Evolutionary conservation across 306 rosid species (phyloP), one percentile per base, ranked within the genome.

Genomic region (Hippophae gyantsensis): DNA sequence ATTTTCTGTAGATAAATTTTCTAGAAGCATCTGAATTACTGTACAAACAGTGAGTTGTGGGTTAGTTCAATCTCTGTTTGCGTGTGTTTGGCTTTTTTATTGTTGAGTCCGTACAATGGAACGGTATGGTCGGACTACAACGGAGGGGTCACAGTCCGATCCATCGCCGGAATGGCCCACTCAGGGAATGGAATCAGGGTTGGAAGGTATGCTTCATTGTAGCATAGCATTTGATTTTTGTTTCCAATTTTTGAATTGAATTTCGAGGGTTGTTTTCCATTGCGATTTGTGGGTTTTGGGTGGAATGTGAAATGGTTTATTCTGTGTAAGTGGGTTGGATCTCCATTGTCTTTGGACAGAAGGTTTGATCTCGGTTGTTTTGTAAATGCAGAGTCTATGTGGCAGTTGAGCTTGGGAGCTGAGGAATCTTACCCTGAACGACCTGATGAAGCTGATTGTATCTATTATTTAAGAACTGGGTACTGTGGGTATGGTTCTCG

Each of bases 381-480:
- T 49, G n/a, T 23, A 46, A 66, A 83, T 88, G 99, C 75, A 86
- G 99, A 75, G 82, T 9, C 95, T 6, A 43, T 61, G 74, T 82
- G 90, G 94, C 86, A 50, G 70, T 64, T 65, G 64, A 88, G 79
- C 73, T 70, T 86, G 51, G 74, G 79, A 41, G 83, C 72, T 61
- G 85, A 72, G 23, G 99, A 93, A 78, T 76, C 90, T 56, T 93
- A 93, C 67, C 99, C 99, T 40, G 87, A 79, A 27, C 74, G 99
- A 7, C 94, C 97, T 13, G 84, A 82, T 53, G 99, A 84, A 72
- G 84, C 90, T 55, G 84, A 93, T 81, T 93, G 99, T 79, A 88
- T 76, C 69, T 77, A 80, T 75, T 93, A 80, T 69, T 60, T 93
- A 72, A 79, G 81, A 50, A 93, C 97, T 8, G 99, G 99, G 38